phyloP scores from a whole-genome alignment of 768 basidiomycete genomes.

The Tricholoma matsutake region DNA sequence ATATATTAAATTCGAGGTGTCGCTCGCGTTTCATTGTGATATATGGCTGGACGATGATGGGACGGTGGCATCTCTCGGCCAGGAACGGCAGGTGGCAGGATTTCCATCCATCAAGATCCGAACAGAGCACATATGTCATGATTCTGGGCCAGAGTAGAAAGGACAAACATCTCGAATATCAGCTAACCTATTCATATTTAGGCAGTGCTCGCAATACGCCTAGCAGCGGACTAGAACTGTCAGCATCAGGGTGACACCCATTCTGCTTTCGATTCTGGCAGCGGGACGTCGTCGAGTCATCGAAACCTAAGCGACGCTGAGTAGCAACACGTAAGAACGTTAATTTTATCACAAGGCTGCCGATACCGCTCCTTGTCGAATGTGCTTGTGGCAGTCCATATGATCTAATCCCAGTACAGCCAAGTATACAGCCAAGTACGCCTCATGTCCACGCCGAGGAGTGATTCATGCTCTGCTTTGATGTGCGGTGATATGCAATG shows the following conservation, averaged over 20 bases:
- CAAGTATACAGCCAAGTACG: too few species aligned
- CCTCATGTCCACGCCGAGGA: not conserved
- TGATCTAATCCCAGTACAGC: not conserved
- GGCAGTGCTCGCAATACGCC: not conserved
- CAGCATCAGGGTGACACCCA: not conserved
- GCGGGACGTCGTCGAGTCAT: not conserved
- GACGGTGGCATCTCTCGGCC: too few species aligned
- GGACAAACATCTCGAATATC: not conserved
- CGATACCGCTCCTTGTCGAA: not conserved
- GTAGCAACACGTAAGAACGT: not conserved
- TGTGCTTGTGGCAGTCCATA: too few species aligned
- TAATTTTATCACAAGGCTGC: not conserved
- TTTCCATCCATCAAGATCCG: too few species aligned
- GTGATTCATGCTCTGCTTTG: not conserved
- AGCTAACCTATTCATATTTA: not conserved
- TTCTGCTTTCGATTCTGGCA: not conserved
- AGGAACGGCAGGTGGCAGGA: too few species aligned
- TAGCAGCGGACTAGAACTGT: not conserved
- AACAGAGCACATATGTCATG: too few species aligned
- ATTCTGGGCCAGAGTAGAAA: too few species aligned
- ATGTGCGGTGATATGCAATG: not conserved
- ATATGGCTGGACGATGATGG: too few species aligned
- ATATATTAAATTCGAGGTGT: too few species aligned
- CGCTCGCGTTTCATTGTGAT: too few species aligned
- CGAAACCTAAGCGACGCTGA: not conserved